phyloP scores from a whole-genome alignment of 495 filamentous ascomycete species.

The Penicillium goetzii region DNA sequence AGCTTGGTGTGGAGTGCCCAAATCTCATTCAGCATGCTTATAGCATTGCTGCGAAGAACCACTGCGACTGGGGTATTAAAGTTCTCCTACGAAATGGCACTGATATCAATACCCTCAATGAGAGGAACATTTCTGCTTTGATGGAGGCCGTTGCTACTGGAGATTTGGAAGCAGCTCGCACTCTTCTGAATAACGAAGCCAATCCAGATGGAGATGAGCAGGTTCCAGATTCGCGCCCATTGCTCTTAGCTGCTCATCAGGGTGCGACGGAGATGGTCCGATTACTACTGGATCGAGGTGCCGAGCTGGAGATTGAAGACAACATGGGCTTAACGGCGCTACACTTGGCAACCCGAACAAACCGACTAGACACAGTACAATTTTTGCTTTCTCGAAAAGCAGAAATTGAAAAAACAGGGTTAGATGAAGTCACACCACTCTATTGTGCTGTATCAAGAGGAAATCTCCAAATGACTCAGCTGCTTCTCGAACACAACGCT shows the following conservation, averaged over 20 bases:
- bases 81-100: conserved; percentile 21
- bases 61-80: conserved; percentile 17
- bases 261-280: conserved; percentile 18
- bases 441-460: conserved; percentile 45
- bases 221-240: background rate
- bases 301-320: conserved; percentile 20
- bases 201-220: conserved; percentile 17
- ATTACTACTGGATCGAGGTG: conserved; percentile 25
- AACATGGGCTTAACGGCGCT: conserved; percentile 13
- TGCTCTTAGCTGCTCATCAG: conserved; percentile 20
- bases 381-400: conserved; percentile 25
- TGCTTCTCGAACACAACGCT: conserved; percentile 32
- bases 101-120: conserved; percentile 19
- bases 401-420: conserved; percentile 13
- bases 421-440: conserved; percentile 42
- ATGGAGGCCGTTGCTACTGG: conserved; percentile 8
- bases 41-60: conserved; percentile 18
- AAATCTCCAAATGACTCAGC: conserved; percentile 18
- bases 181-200: conserved; percentile 27
- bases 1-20: conserved; percentile 11
- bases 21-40: conserved; percentile 7
- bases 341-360: conserved; percentile 14
- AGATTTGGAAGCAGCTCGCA: conserved; percentile 9
- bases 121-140: conserved; percentile 17
- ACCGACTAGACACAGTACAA: conserved; percentile 15